These are phyloP conservation scores for Forsythia suspensa DNA, from an alignment of 257 asterid genomes.

Conservation along the genomic window DNA sequence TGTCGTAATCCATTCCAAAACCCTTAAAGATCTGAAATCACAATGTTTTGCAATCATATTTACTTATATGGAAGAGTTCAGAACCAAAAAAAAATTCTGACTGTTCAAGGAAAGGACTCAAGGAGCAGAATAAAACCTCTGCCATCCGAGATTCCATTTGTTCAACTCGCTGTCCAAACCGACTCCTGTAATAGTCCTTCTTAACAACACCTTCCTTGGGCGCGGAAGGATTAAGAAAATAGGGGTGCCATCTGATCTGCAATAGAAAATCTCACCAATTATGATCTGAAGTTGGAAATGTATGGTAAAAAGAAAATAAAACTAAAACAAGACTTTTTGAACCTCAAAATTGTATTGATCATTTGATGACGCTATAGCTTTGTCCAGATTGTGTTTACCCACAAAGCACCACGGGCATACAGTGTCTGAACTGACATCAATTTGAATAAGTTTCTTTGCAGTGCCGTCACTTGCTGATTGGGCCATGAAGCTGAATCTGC, in stretches of 20 bases:
- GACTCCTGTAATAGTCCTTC: conserved; percentile 53
- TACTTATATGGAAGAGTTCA: background rate
- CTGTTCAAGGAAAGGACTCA: background rate
- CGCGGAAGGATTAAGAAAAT: conserved; percentile 60
- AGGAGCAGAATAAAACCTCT: conserved; percentile 45
- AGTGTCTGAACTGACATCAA: conserved; percentile 66
- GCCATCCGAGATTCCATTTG: conserved; percentile 66
- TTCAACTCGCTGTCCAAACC: conserved; percentile 62
- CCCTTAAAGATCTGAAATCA: conserved; percentile 57
- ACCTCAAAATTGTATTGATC: conserved; percentile 52
- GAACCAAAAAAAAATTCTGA: background rate
- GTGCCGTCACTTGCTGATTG: conserved; percentile 41
- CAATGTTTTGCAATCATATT: background rate
- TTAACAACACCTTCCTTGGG: conserved; percentile 70
- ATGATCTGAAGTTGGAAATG: background rate
- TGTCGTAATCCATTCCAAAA: conserved; percentile 55
- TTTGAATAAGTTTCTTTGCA: conserved; percentile 55
- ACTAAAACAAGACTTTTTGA: background rate
- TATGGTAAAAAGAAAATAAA: background rate
- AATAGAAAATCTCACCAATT: background rate
- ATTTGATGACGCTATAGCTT: conserved; percentile 62
- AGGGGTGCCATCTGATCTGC: conserved; percentile 56
- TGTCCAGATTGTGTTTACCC: conserved; percentile 77
- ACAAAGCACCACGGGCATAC: conserved; percentile 97
- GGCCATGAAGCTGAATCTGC: conserved; percentile 45